Evolutionary conservation across 306 rosid genomes (phyloP), one percentile per base, ranked within the genome.

Genomic region (Chamaecrista fasciculata): DNA sequence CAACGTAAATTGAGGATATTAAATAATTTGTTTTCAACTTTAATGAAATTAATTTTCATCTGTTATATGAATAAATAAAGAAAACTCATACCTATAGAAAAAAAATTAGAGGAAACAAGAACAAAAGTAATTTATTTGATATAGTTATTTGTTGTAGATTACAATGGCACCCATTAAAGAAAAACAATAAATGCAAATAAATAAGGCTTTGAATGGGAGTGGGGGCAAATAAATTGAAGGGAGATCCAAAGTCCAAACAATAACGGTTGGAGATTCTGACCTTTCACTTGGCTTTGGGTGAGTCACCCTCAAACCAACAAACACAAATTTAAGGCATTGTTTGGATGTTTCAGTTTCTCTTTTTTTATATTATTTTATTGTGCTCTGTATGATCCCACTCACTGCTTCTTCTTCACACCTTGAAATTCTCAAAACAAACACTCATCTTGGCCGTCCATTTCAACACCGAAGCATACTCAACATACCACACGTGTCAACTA

Each of bases 401-500:
- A n/a, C 68, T 44, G 69, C 19, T 33, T 42, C 42, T 46, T 63
- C 20, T 80, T 31, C 12, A 37, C 12, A 50, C 73, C 65, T 73
- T 70, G 82, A 76, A 83, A 86, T 84, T 77, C 67, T 73, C 69
- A 76, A 78, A 72, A 79, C 65, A 42, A 52, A 67, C 42, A 36
- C 11, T 18, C 68, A 92, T 92, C 93, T 4, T 43, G 68, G 43
- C 92, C 95, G 82, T 87, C 72, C 78, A 87, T 63, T 67, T 4
- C 8, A 76, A 23, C 76, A 76, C 76, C 83, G 68, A 80, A 65
- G 11, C n/a, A 33, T 71, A 51, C 88, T 84, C 90, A 24, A 42
- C 62, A 28, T 49, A 24, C 40, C 77, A 81, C 97, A 92, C 89
- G 95, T 89, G 91, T 79, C 73, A 57, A 75, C 83, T 67, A 48